Percentiles rank a stretch among this genome's conserved stretches.
Evolutionary conservation across 2,329 filamentous ascomycete genomes (phyloP).

Genomic region (Alternaria tenuissima): DNA sequence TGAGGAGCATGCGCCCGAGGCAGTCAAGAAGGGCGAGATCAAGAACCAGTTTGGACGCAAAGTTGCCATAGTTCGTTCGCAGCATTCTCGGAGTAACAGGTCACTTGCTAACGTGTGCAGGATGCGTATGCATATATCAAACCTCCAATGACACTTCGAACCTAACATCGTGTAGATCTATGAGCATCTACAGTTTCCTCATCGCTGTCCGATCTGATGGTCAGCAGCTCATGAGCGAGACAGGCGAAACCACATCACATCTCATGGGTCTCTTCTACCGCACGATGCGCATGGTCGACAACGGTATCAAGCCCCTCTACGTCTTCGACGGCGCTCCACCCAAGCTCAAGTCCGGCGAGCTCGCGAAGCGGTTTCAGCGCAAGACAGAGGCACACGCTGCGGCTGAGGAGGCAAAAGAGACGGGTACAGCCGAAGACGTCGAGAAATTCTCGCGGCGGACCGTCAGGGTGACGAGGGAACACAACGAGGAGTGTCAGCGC

Average conservation of each 20-base stretch:
- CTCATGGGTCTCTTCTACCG: conserved; percentile 99
- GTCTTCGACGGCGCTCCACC: conserved; percentile 97
- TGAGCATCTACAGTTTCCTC: conserved; percentile 99
- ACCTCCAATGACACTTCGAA: background rate
- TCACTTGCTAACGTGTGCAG: conserved; percentile 43
- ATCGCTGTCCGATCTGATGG: conserved; percentile 97
- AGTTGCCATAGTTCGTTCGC: conserved; percentile 82
- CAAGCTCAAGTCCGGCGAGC: conserved; percentile 95
- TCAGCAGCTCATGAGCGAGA: conserved; percentile 94
- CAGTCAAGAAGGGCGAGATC: conserved; percentile 96
- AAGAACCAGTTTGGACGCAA: conserved; percentile 99
- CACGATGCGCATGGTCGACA: conserved; percentile 96
- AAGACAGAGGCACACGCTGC: conserved; percentile 91
- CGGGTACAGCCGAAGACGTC: conserved; percentile 94
- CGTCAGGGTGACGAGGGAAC: conserved; percentile 93
- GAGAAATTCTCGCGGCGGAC: conserved; percentile 96
- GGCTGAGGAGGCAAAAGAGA: conserved; percentile 95
- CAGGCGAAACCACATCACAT: conserved; percentile 95
- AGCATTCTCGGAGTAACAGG: background rate
- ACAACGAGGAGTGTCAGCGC: conserved; percentile 93
- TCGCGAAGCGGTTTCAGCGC: conserved; percentile 94
- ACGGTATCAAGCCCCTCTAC: conserved; percentile 97
- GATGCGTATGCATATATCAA: conserved; percentile 54
- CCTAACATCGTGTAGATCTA: conserved; percentile 68
- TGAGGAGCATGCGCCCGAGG: conserved; percentile 87